These are phyloP conservation scores for Piromyces sp. DNA, from an alignment of 192 early-diverging fungal species.

Conservation along the genomic window DNA sequence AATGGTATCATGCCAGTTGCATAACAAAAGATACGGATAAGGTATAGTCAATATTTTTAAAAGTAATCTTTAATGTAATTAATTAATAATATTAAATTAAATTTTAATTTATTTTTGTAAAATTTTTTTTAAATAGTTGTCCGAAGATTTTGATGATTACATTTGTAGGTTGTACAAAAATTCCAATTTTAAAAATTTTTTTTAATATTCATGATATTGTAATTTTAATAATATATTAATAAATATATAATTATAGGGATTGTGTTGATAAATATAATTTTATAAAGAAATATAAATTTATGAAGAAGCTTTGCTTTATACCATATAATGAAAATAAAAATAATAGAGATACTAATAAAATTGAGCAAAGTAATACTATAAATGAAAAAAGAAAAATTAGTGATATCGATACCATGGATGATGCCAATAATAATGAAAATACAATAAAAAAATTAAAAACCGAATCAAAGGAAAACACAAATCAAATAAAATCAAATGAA, in stretches of 20 bases:
- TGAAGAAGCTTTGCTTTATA: background rate
- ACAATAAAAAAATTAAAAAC: background rate
- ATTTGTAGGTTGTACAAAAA: background rate
- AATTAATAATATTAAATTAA: background rate
- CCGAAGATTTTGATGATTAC: background rate
- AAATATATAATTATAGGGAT: background rate
- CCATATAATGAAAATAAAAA: background rate
- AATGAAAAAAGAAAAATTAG: background rate
- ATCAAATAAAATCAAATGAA: background rate
- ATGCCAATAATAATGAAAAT: background rate
- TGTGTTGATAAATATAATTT: background rate
- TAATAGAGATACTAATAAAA: background rate
- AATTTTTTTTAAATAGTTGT: background rate
- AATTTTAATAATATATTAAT: no score
- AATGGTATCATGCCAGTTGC: background rate
- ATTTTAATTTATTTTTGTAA: background rate
- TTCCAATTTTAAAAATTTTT: background rate
- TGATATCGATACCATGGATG: background rate
- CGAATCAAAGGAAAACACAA: background rate
- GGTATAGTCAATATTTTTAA: background rate
- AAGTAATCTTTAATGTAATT: no score
- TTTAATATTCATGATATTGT: no score
- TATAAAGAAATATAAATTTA: background rate
- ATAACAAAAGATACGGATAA: background rate
- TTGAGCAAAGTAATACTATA: background rate